phyloP scores from a whole-genome alignment of 148 eudicot genomes.

The Salicornia ramosissima region DNA sequence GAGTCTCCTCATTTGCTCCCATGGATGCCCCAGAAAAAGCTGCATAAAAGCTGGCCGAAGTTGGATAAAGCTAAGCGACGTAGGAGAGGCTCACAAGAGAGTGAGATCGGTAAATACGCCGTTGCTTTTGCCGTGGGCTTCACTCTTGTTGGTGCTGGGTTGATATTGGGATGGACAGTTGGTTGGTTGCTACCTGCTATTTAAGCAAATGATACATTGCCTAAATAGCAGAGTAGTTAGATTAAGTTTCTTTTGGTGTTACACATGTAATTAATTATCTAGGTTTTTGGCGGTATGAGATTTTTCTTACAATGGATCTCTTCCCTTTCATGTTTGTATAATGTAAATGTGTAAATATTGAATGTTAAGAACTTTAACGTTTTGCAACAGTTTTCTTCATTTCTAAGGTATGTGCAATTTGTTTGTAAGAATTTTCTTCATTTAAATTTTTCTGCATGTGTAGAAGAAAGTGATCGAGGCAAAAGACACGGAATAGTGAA shows the following conservation, averaged over 20 bases:
- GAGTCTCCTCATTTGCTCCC: constrained; percentile 41
- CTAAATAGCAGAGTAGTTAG: constrained; percentile 8
- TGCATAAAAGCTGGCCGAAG: constrained; percentile 34
- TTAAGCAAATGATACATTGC: constrained; percentile 13
- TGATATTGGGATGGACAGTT: constrained; percentile 87
- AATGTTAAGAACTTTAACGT: constrained; percentile 1
- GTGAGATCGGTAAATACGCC: constrained; percentile 48
- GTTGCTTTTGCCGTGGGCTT: constrained; percentile 77
- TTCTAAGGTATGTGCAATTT: not conserved
- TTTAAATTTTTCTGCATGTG: too few relatives aligned
- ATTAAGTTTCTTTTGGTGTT: constrained; percentile 11
- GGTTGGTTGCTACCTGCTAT: constrained; percentile 69
- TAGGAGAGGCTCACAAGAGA: constrained; percentile 30
- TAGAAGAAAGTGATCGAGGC: too few relatives aligned
- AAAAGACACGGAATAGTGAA: too few relatives aligned
- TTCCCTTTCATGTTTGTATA: not conserved
- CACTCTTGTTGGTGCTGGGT: constrained; percentile 82
- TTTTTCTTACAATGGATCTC: constrained; percentile 7
- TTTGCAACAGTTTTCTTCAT: constrained; percentile 9
- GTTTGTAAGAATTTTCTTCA: too few relatives aligned
- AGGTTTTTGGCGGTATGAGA: constrained; percentile 11
- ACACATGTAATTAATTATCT: constrained; percentile 3
- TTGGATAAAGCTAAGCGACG: constrained; percentile 34
- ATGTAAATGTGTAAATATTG: constrained; percentile 19
- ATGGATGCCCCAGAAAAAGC: constrained; percentile 37